Conservation (phyloP, 345 rosid genomes). For the Lenwebbia sp. region DNA sequence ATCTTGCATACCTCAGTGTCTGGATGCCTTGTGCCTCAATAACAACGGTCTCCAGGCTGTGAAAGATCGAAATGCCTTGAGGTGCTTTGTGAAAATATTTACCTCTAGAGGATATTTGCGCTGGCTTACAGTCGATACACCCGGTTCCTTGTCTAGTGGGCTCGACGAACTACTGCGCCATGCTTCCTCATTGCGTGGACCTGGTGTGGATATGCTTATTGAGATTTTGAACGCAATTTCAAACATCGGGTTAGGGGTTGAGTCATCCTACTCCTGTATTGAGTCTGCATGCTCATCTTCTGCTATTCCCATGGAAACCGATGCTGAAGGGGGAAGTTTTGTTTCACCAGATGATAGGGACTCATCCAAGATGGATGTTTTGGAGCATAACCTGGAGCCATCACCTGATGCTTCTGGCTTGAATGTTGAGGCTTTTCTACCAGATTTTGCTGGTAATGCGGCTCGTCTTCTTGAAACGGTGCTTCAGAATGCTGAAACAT, state of each 20-base stretch:
- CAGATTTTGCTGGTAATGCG: constrained; percentile 69
- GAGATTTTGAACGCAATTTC: constrained; percentile 59
- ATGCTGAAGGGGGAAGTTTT: constrained; percentile 42
- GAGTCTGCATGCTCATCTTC: constrained; percentile 32
- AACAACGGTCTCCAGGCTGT: constrained; percentile 85
- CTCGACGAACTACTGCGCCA: constrained; percentile 94
- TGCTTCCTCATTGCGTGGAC: constrained; percentile 74
- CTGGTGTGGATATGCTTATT: constrained; percentile 87
- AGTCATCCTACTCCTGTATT: constrained; percentile 26
- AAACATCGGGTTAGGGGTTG: constrained; percentile 59
- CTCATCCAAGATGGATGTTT: constrained; percentile 28
- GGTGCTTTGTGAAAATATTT: constrained; percentile 87
- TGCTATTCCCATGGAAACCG: constrained; percentile 90
- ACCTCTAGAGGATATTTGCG: constrained; percentile 72
- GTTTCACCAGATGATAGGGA: constrained; percentile 25
- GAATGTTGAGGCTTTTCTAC: constrained; percentile 63
- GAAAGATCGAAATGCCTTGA: constrained; percentile 74
- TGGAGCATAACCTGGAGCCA: constrained; percentile 40
- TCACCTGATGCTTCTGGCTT: constrained; percentile 40
- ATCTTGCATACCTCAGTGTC: constrained; percentile 91
- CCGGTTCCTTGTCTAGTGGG: constrained; percentile 76
- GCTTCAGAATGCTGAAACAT: constrained; percentile 94
- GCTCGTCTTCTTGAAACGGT: constrained; percentile 89
- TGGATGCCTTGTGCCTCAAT: constrained; percentile 94
- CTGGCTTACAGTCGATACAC: constrained; percentile 74